These are phyloP conservation scores for Nothomitra cinnamomea DNA, from an alignment of 2,329 filamentous ascomycete genomes.

Conservation along the genomic window DNA sequence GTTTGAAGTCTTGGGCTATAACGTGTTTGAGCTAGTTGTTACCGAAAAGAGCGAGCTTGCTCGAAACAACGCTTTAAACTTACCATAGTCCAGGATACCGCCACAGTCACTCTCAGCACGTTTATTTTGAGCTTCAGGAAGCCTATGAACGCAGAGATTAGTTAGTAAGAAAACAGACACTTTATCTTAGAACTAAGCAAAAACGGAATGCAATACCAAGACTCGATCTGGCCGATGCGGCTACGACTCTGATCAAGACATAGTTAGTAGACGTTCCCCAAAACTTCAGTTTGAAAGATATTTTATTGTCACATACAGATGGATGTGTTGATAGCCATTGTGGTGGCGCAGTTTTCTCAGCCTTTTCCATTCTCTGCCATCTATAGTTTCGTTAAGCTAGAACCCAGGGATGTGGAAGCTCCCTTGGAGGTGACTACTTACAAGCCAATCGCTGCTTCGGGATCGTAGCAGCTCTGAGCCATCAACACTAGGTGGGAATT, in stretches of 20 bases:
- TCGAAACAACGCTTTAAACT: neutral
- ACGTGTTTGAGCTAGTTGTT: neutral
- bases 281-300: neutral
- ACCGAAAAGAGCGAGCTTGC: neutral
- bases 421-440: conserved; percentile 16
- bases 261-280: neutral
- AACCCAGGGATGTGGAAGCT: neutral
- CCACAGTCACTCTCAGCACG: conserved; percentile 24
- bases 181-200: neutral
- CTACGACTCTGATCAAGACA: conserved; percentile 27
- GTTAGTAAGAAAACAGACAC: neutral
- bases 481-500: conserved; percentile 33
- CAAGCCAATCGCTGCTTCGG: conserved; percentile 35
- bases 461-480: conserved; percentile 42
- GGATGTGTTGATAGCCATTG: conserved; percentile 45
- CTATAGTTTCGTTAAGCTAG: conserved; percentile 12
- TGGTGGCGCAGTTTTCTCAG: conserved; percentile 28
- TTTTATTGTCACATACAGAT: conserved; percentile 19
- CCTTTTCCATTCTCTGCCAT: conserved; percentile 34
- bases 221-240: conserved; percentile 35
- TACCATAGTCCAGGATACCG: conserved; percentile 11
- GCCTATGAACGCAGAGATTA: conserved; percentile 14
- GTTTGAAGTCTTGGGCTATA: conserved; percentile 4
- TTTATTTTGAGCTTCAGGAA: conserved; percentile 23
- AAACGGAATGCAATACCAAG: conserved; percentile 23